Evolutionary conservation across 495 filamentous ascomycete species (phyloP), one percentile per base, ranked within the genome.

Genomic region (Tuber aestivum): DNA sequence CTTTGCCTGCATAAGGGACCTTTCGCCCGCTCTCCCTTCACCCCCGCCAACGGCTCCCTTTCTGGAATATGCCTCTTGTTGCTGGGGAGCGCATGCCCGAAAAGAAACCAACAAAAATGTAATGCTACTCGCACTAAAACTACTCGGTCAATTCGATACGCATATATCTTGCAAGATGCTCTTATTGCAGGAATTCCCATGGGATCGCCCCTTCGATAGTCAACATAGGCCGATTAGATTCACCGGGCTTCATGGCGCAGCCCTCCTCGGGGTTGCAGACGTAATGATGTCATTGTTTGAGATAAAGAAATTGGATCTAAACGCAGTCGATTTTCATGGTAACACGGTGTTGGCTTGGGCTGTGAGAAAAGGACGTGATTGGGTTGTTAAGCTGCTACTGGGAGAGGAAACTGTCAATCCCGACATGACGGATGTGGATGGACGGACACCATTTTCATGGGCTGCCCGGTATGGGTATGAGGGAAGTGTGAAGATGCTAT

Each of bases 401-500:
- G 48, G 27, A n/a, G 41, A 23, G 76, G 76, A 18, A 78, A 73
- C 38, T 79, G n/a, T 85, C 35, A 73, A 84, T 20, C 70, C 85
- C 38, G 73, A 79, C 27, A 10, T 56, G 27, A 12, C 56, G 70
- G 71, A 61, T 56, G 38, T 20, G 21, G 20, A 74, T 42, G 75
- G 76, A 27, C 74, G 73, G 45, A 80, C 83, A 38, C 79, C 82
- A 61, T 77, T 85, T 7, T 84, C 78, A 16, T 79, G 74, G 75
- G 83, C 83, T n/a, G 81, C 82, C 41, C 65, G 74, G 48, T 75
- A 76, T 35, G 82, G 82, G n/a, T 75, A 83, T n/a, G n/a, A n/a
- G n/a, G n/a, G n/a, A n/a, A n/a, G n/a, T n/a, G 81, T 82, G 45
- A 70, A 72, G 61, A 70, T 83, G 23, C 72, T n/a, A n/a, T n/a